Conservation (phyloP, 768 basidiomycete genomes). For the Cubamyces lactineus region DNA sequence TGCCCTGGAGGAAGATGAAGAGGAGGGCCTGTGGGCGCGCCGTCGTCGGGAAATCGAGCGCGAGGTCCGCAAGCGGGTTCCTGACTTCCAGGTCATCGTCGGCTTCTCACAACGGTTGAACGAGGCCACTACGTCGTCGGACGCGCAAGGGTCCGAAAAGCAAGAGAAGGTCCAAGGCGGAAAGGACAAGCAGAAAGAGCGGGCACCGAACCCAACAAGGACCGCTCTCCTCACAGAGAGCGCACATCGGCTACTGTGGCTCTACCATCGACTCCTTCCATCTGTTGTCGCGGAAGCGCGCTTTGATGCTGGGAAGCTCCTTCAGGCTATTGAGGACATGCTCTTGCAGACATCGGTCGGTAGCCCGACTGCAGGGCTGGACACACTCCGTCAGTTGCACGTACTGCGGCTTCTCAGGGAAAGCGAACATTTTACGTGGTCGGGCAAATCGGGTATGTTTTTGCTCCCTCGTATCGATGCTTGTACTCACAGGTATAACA, state of each 20-base stretch:
- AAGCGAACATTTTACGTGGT: constrained; percentile 82
- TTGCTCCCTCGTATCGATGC: not conserved
- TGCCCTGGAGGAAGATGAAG: constrained; percentile 36
- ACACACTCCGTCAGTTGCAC: constrained; percentile 74
- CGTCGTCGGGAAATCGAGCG: constrained; percentile 69
- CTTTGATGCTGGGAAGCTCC: constrained; percentile 85
- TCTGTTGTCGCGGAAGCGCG: constrained; percentile 73
- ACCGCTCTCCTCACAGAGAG: constrained; percentile 74
- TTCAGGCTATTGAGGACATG: constrained; percentile 36
- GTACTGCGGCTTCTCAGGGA: constrained; percentile 72
- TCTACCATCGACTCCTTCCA: constrained; percentile 83
- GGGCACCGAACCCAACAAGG: constrained; percentile 41
- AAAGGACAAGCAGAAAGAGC: constrained; percentile 6
- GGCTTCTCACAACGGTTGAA: constrained; percentile 61
- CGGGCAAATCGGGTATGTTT: constrained; percentile 63
- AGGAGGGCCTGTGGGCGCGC: constrained; percentile 71
- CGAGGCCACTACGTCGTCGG: constrained; percentile 8
- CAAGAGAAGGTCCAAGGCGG: not conserved
- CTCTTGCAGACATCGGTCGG: not conserved
- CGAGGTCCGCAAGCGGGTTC: constrained; percentile 75
- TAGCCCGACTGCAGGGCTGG: constrained; percentile 43
- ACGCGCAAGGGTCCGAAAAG: not conserved
- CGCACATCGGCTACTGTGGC: constrained; percentile 78
- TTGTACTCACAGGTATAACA: not conserved
- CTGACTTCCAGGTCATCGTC: constrained; percentile 86